A percentile compares a stretch with the other conserved stretches of the same genome.
Evolutionary conservation across 257 asterid species (phyloP).

Genomic region (Jasminum sambac): DNA sequence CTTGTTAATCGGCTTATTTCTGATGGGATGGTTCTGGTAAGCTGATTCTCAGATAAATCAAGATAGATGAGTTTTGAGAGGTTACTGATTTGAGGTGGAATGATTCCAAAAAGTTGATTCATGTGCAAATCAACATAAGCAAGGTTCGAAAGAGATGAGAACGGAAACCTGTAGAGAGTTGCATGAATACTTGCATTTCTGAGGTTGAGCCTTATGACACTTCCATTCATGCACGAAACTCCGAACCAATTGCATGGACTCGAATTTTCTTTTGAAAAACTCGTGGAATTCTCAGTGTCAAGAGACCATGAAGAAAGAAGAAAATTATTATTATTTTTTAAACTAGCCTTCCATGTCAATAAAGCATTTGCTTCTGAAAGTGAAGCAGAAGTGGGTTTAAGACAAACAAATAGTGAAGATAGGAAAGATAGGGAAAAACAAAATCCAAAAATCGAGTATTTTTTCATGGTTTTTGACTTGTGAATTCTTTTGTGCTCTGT

Average conservation of each 20-base stretch:
- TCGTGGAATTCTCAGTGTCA: too few relatives aligned
- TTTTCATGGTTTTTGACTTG: too few relatives aligned
- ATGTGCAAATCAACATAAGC: constrained; percentile 20
- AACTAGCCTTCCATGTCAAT: too few relatives aligned
- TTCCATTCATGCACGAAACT: too few relatives aligned
- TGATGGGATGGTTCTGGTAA: constrained; percentile 26
- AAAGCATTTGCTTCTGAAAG: constrained; percentile 17
- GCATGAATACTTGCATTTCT: background rate
- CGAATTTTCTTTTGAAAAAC: too few relatives aligned
- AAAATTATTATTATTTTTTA: too few relatives aligned
- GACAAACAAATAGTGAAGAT: too few relatives aligned
- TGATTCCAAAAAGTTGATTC: constrained; percentile 13
- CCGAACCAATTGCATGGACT: background rate
- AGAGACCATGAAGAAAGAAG: too few relatives aligned
- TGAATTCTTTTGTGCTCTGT: too few relatives aligned
- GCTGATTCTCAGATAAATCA: constrained; percentile 8
- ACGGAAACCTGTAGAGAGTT: constrained; percentile 27
- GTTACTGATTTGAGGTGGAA: background rate
- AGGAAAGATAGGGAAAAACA: too few relatives aligned
- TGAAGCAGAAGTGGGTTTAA: background rate
- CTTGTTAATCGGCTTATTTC: constrained; percentile 17
- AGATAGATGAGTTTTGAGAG: constrained; percentile 2
- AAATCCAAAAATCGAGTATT: too few relatives aligned
- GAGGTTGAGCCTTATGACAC: too few relatives aligned
- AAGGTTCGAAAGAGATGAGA: constrained; percentile 26